phyloP scores from a whole-genome alignment of 1,139 yeast species.

The Waltiozyma sp. region DNA sequence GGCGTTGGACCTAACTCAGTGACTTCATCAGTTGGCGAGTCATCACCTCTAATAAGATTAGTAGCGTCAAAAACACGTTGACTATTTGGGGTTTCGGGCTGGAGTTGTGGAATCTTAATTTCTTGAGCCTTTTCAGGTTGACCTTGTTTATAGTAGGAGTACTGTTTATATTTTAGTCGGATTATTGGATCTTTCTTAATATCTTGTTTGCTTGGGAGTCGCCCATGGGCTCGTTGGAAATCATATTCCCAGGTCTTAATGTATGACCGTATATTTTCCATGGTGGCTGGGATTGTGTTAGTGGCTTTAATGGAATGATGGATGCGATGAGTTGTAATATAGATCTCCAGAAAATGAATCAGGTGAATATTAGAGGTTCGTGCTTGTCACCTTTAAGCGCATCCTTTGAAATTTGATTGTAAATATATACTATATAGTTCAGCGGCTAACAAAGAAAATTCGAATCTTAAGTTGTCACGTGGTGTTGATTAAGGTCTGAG shows the following conservation, averaged over 20 bases:
- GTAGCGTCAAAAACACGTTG: neutral
- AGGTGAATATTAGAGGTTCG: no score
- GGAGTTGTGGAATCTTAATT: constrained; percentile 6
- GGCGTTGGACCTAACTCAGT: constrained; percentile 66
- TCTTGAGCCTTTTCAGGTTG: constrained; percentile 4
- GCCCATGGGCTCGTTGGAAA: constrained; percentile 31
- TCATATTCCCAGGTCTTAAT: constrained; percentile 57
- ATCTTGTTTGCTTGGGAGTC: constrained; percentile 44
- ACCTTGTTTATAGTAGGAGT: constrained; percentile 3
- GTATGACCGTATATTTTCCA: constrained; percentile 25
- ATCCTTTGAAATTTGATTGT: no score
- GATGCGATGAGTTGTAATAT: no score
- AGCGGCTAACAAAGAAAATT: no score
- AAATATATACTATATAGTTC: no score
- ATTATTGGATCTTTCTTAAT: constrained; percentile 37
- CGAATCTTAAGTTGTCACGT: no score
- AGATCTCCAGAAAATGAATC: no score
- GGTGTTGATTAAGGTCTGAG: no score
- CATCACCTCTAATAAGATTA: constrained; percentile 1
- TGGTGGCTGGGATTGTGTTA: neutral
- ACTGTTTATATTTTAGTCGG: constrained; percentile 10
- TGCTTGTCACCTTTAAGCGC: no score
- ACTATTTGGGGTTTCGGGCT: constrained; percentile 4
- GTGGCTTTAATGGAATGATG: no score
- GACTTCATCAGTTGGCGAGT: constrained; percentile 5